A percentile compares a stretch with the other conserved stretches of the same genome.
These are phyloP conservation scores for Fusarium multiceps DNA, from an alignment of 2,329 filamentous ascomycete genomes.

Conservation along the genomic window DNA sequence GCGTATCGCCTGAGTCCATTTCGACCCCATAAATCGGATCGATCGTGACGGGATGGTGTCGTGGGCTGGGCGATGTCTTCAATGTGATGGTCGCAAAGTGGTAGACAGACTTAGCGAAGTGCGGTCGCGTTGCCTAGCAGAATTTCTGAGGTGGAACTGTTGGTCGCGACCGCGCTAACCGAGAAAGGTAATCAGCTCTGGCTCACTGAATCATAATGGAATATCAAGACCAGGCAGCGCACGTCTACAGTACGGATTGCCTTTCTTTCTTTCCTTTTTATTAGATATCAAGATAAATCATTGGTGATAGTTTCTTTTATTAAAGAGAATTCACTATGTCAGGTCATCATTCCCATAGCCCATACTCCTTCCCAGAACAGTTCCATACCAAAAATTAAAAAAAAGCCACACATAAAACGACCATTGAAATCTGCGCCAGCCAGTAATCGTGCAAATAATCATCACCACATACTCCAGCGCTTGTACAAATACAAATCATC, in stretches of 20 bases:
- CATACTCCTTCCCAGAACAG: slow-evolving; percentile 9
- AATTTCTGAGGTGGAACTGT: slow-evolving; percentile 48
- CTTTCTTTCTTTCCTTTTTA: neutral
- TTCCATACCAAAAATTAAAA: neutral
- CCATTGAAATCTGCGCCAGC: slow-evolving; percentile 49
- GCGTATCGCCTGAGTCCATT: slow-evolving; percentile 72
- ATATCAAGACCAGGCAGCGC: neutral
- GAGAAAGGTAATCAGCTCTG: slow-evolving; percentile 52
- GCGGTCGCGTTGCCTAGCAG: slow-evolving; percentile 49
- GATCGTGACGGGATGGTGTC: slow-evolving; percentile 26
- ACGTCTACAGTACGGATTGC: neutral
- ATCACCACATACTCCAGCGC: slow-evolving; percentile 40
- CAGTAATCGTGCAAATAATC: slow-evolving; percentile 45
- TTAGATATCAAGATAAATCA: neutral
- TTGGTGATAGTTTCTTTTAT: neutral
- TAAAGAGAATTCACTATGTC: neutral
- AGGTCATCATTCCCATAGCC: neutral
- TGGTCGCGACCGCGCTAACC: slow-evolving; percentile 51
- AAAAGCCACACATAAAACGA: slow-evolving; percentile 13
- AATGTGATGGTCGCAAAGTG: slow-evolving; percentile 44
- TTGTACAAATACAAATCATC: slow-evolving; percentile 25
- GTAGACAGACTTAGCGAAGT: slow-evolving; percentile 35
- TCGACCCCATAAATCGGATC: slow-evolving; percentile 68
- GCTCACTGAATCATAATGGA: neutral
- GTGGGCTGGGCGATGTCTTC: slow-evolving; percentile 28